Base-by-base conservation (phyloP, 768 basidiomycete genomes). In the Suillus spraguei region DNA sequence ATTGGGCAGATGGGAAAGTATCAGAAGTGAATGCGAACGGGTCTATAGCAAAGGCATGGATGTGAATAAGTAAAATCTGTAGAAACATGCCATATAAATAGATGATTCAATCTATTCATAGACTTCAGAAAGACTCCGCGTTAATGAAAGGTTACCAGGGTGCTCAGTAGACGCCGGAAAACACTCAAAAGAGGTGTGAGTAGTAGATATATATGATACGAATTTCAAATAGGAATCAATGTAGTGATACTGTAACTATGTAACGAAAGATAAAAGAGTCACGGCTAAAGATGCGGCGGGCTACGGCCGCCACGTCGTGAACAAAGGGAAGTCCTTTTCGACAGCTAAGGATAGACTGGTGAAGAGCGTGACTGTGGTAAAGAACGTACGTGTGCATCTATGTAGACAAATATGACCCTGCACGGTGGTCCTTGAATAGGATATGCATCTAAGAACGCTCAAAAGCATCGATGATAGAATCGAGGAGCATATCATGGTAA, bases 1-100 rank as follows among this genome's bases (percentile, higher is more conserved):
- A 94, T 60, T 96, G 95, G 95, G 89, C 81, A 6, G 84, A 87
- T 46, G 82, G 85, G 38, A 6, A 7, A 5, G 20, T 7, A 28
- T 10, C 24, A 39, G 69, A 55, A 17, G 63, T 14, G 8, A 36
- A 49, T 28, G 50, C n/a, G 10, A 49, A 22, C 20, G n/a, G n/a
- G 22, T 11, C 20, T 38, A n/a, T 32, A n/a, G 33, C 16, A 9
- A 50, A 65, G 53, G 64, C 24, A 65, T 65, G 59, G 24, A 60
- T 38, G 36, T 65, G 50, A 44, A 39, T 68, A 2, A 70, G 72
- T 46, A 53, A 3, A 33, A 32, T 20, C 50, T 20, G 4, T 32
- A 52, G 50, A 52, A 52, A 28, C 66, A 87, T 87, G 81, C 5
- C 86, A 66, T n/a, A 33, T 52, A 52, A 52, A 17, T 20, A 53